Evolutionary conservation across 148 eudicot species (phyloP).

Genomic region (Diospyros kaki): DNA sequence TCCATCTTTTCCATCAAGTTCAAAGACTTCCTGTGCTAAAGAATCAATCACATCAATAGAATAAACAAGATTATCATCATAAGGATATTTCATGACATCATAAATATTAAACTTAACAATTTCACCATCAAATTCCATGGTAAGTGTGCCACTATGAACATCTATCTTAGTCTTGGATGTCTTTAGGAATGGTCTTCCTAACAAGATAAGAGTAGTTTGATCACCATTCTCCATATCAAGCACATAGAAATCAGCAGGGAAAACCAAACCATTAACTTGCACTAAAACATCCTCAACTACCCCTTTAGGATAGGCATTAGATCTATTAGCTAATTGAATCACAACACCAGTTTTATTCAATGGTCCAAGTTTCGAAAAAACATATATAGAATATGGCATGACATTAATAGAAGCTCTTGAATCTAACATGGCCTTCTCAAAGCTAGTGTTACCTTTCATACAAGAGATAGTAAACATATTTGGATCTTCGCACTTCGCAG

Average conservation of each 20-base stretch:
- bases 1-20: conserved; percentile 1
- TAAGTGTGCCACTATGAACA: conserved; percentile 9
- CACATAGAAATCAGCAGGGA: conserved; percentile 16
- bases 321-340: conserved; percentile 21
- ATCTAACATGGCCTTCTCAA: not conserved
- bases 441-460: not conserved
- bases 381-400: not conserved
- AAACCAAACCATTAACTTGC: conserved; percentile 3
- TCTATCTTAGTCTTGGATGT: conserved; percentile 9
- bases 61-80: not conserved
- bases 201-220: not conserved
- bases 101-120: conserved; percentile 13
- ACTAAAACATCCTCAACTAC: conserved; percentile 19
- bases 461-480: not conserved
- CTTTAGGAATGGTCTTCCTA: not conserved
- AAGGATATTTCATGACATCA: not conserved
- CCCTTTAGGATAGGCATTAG: conserved; percentile 14
- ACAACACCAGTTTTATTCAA: conserved; percentile 5
- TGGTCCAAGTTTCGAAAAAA: not conserved
- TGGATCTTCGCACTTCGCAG: not conserved
- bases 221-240: conserved; percentile 4
- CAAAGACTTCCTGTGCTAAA: not conserved
- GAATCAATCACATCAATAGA: not conserved
- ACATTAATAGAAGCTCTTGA: conserved; percentile 20
- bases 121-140: not conserved